A percentile compares a stretch with the other conserved stretches of the same genome.
These are phyloP conservation scores for Gloeopeniophorella convolvens DNA, from an alignment of 768 basidiomycete genomes.

Conservation along the genomic window DNA sequence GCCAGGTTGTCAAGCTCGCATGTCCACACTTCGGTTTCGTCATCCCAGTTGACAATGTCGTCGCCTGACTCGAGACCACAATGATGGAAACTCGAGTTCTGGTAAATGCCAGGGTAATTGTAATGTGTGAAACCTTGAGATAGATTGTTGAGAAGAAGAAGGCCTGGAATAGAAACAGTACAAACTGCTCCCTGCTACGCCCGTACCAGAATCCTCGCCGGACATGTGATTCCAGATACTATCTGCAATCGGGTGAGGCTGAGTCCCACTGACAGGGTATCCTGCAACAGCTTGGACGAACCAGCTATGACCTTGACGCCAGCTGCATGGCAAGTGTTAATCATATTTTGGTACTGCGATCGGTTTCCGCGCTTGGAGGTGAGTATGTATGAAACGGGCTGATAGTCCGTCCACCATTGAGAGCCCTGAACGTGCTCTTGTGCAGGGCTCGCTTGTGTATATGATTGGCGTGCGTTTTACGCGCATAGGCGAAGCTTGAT, in stretches of 20 bases:
- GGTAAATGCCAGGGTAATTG: slow-evolving; percentile 27
- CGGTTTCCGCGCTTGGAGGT: slow-evolving; percentile 61
- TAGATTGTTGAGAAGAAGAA: not conserved
- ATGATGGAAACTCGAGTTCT: slow-evolving; percentile 50
- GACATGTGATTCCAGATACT: slow-evolving; percentile 67
- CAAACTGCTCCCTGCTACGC: slow-evolving; percentile 14
- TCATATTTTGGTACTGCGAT: slow-evolving; percentile 40
- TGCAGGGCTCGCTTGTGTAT: slow-evolving; percentile 38
- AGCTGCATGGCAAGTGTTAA: slow-evolving; percentile 32
- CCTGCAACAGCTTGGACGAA: slow-evolving; percentile 15
- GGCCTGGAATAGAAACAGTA: not conserved
- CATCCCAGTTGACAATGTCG: slow-evolving; percentile 49
- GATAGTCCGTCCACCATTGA: slow-evolving; percentile 76
- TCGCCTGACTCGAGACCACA: slow-evolving; percentile 50
- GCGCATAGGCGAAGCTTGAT: not conserved
- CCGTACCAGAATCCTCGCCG: slow-evolving; percentile 37
- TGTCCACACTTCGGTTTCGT: slow-evolving; percentile 43
- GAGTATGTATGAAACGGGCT: slow-evolving; percentile 57
- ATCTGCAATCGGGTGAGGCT: slow-evolving; percentile 26
- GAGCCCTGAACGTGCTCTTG: slow-evolving; percentile 51
- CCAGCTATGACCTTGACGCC: slow-evolving; percentile 38
- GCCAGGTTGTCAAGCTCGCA: slow-evolving; percentile 35
- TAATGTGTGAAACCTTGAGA: slow-evolving; percentile 43
- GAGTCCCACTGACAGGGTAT: too few species aligned
- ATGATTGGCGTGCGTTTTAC: too few species aligned